Conservation (phyloP, 305 asterid genomes). For the Fraxinus dipetala region DNA sequence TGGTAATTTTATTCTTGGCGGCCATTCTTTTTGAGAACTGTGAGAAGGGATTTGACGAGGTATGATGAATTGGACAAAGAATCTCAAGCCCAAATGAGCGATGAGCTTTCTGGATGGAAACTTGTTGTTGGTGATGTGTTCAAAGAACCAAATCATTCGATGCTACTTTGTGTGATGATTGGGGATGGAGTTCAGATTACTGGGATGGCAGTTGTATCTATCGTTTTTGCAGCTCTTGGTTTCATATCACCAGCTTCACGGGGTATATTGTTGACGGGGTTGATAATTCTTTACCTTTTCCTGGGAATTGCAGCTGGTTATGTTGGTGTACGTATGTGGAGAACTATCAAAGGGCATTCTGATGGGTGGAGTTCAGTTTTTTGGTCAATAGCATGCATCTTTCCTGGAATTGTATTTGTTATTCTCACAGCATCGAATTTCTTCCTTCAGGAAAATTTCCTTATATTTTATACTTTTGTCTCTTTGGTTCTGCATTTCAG, state of each 20-base stretch:
- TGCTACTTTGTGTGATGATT: slow-evolving; percentile 64
- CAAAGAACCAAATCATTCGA: slow-evolving; percentile 62
- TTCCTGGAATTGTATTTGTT: slow-evolving; percentile 68
- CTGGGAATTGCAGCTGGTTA: slow-evolving; percentile 70
- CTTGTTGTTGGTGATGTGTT: slow-evolving; percentile 86
- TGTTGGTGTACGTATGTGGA: slow-evolving; percentile 59
- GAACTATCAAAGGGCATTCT: slow-evolving; percentile 53
- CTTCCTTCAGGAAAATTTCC: slow-evolving; percentile 71
- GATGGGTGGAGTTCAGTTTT: slow-evolving; percentile 74
- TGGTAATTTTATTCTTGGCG: slow-evolving; percentile 77
- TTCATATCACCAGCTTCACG: slow-evolving; percentile 85
- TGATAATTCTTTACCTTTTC: slow-evolving; percentile 75
- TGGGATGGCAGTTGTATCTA: slow-evolving; percentile 73
- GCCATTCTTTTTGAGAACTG: slow-evolving; percentile 75
- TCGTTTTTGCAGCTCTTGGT: slow-evolving; percentile 70
- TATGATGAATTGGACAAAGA: slow-evolving; percentile 83
- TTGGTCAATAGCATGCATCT: slow-evolving; percentile 70
- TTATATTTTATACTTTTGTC: slow-evolving; percentile 49
- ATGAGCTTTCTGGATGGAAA: slow-evolving; percentile 87
- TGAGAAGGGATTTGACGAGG: slow-evolving; percentile 75
- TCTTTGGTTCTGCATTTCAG: slow-evolving; percentile 79
- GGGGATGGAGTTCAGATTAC: slow-evolving; percentile 78
- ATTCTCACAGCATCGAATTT: slow-evolving; percentile 62
- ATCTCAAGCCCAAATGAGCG: slow-evolving; percentile 83
- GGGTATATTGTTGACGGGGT: slow-evolving; percentile 75